These are phyloP conservation scores for Cyclaneusma minus DNA, from an alignment of 2,329 filamentous ascomycete species.

Conservation along the genomic window DNA sequence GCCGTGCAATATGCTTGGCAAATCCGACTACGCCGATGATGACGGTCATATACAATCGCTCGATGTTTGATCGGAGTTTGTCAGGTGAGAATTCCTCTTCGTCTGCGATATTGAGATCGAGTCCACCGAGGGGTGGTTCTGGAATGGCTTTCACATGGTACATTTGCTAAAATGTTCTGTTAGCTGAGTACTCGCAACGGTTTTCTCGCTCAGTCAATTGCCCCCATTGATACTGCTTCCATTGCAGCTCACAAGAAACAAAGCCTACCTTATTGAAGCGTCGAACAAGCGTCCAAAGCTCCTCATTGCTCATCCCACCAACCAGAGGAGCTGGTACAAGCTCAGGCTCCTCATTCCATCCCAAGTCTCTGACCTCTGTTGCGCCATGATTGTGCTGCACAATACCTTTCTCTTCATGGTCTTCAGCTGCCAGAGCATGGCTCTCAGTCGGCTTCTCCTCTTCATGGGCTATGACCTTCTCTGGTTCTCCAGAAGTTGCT, in stretches of 20 bases:
- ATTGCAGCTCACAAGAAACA: not conserved
- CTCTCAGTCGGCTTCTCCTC: constrained; percentile 21
- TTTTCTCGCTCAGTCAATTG: no score
- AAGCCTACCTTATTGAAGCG: constrained; percentile 44
- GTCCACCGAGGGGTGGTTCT: constrained; percentile 39
- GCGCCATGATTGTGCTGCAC: constrained; percentile 23
- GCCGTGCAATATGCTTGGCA: constrained; percentile 58
- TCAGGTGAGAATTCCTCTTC: constrained; percentile 77
- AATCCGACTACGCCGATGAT: constrained; percentile 48
- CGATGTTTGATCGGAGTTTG: constrained; percentile 62
- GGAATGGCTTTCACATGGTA: constrained; percentile 52
- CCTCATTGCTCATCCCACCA: constrained; percentile 44
- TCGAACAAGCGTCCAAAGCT: constrained; percentile 46
- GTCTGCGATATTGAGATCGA: constrained; percentile 69
- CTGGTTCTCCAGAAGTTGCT: no score
- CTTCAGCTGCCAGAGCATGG: constrained; percentile 24
- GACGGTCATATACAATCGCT: constrained; percentile 71
- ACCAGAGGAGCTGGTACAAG: constrained; percentile 36
- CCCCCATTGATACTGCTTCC: constrained; percentile 3
- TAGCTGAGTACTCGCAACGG: no score
- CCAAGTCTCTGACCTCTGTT: constrained; percentile 36
- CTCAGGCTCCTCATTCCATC: constrained; percentile 37
- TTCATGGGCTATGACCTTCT: no score
- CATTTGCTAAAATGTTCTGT: constrained; percentile 26
- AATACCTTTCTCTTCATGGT: constrained; percentile 23